A percentile compares a stretch with the other conserved stretches of the same genome.
Evolutionary conservation across 2,329 filamentous ascomycete species (phyloP).

Genomic region (Aspergillus tubingensis): DNA sequence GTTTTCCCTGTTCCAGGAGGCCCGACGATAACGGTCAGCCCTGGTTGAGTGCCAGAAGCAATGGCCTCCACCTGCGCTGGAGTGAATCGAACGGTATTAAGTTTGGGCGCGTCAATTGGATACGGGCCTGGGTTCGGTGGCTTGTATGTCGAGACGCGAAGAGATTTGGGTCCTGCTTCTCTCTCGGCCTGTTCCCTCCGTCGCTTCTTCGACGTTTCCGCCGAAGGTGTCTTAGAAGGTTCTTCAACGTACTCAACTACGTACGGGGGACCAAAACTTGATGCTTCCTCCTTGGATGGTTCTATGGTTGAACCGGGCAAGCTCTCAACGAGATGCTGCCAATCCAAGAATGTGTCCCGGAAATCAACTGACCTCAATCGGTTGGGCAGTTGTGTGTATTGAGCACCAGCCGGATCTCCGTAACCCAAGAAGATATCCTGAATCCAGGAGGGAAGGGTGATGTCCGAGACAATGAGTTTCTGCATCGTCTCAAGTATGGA

Average conservation of each 20-base stretch:
- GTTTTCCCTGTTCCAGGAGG: constrained; percentile 97
- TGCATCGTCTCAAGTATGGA: constrained; percentile 89
- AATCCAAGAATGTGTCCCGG: constrained; percentile 91
- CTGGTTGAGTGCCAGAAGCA: constrained; percentile 88
- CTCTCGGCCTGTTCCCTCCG: constrained; percentile 74
- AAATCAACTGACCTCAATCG: constrained; percentile 80
- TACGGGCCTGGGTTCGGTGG: constrained; percentile 89
- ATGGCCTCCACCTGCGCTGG: constrained; percentile 90
- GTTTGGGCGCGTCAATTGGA: constrained; percentile 76
- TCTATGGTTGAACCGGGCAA: constrained; percentile 86
- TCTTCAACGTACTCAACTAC: constrained; percentile 70
- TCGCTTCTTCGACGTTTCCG: constrained; percentile 79
- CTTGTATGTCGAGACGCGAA: constrained; percentile 87
- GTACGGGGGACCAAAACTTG: constrained; percentile 84
- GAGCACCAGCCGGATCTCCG: constrained; percentile 85
- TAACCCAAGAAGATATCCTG: constrained; percentile 98
- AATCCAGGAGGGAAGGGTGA: constrained; percentile 85
- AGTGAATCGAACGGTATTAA: constrained; percentile 85
- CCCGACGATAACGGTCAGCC: constrained; percentile 89
- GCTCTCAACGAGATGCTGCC: constrained; percentile 89
- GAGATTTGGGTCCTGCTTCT: constrained; percentile 62
- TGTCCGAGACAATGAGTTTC: constrained; percentile 78
- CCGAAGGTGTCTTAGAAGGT: constrained; percentile 50
- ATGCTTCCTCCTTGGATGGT: constrained; percentile 68
- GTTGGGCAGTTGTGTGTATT: constrained; percentile 79